A percentile compares a stretch with the other conserved stretches of the same genome.
phyloP scores from a whole-genome alignment of 495 filamentous ascomycete species.

The Hypoxylon perforatum region DNA sequence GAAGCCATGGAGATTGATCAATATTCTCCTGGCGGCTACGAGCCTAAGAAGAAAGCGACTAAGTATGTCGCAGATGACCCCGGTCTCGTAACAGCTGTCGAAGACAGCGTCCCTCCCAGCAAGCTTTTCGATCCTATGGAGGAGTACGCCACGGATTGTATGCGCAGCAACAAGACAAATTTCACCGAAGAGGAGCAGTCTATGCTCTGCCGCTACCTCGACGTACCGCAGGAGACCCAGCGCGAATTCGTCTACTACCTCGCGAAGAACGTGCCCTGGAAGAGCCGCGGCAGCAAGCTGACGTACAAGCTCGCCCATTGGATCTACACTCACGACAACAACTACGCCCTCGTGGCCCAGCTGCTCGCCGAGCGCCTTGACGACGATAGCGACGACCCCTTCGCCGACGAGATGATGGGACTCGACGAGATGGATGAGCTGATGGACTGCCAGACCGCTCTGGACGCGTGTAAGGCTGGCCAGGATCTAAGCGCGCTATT shows the following conservation, averaged over 20 bases:
- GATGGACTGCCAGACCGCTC: constrained; percentile 48
- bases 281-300: not conserved
- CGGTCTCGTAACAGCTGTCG: too few relatives aligned
- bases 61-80: too few relatives aligned
- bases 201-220: constrained; percentile 8
- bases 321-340: not conserved
- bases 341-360: not conserved
- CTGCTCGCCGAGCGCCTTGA: constrained; percentile 11
- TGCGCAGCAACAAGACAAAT: too few relatives aligned
- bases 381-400: not conserved
- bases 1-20: too few relatives aligned
- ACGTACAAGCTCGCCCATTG: constrained; percentile 14
- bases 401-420: constrained; percentile 9
- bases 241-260: constrained; percentile 17
- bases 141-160: too few relatives aligned
- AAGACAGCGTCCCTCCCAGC: too few relatives aligned
- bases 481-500: constrained; percentile 38
- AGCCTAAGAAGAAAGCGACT: too few relatives aligned
- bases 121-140: too few relatives aligned
- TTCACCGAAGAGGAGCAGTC: constrained; percentile 7
- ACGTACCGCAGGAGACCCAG: not conserved
- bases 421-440: constrained; percentile 17
- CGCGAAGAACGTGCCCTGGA: not conserved
- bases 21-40: too few relatives aligned
- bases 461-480: constrained; percentile 50